Base-by-base conservation (phyloP, 352 stramenopile genomes). In the Pythium insidiosum region DNA sequence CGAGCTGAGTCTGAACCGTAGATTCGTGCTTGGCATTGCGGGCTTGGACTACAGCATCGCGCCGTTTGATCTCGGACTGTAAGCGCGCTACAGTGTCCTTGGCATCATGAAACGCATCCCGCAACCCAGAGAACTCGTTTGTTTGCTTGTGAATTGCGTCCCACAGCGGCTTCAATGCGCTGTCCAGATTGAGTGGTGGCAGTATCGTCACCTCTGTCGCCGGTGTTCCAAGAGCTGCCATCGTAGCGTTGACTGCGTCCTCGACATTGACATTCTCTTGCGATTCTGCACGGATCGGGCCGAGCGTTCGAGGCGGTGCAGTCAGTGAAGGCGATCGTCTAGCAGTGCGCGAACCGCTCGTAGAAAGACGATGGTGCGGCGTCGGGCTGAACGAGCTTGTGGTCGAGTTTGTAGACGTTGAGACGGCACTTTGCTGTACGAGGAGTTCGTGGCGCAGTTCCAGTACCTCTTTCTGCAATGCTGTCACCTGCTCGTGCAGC, bases 11-110 rank as follows among this genome's bases (percentile, higher is more conserved):
- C 45, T 92, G 79, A 38, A 92, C 63, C 3, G 77, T 56, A 5
- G 42, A 43, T 46, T 89, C 79, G 54, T 89, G 75, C 28, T 92
- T 89, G 36, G 66, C 70, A 42, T 89, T 92, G 6, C 79, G 59
- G 1, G 76, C 79, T 46, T 89, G 77, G 12, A 86, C 62, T 20
- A 92, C 64, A 0, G 79, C 76, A 38, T 92, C 79, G 10, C 79
- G 74, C 6, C 79, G 74, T 30, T 89, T 88, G 52, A 92, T 87
- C 58, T 92, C 79, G 0, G 76, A 73, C 38, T 92, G 79, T 10
- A 92, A 53, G 0, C 76, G 66, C 15, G 63, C 37, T 0, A 89
- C 73, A 0, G 77, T 92, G 24, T 86, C 73, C 35, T 87, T 88
- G 3, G 79, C 74, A 22, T 89, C 79, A 16, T 69, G 61, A 24